These are phyloP conservation scores for Arachnomyces sp. DNA, from an alignment of 2,329 filamentous ascomycete genomes.

Conservation along the genomic window DNA sequence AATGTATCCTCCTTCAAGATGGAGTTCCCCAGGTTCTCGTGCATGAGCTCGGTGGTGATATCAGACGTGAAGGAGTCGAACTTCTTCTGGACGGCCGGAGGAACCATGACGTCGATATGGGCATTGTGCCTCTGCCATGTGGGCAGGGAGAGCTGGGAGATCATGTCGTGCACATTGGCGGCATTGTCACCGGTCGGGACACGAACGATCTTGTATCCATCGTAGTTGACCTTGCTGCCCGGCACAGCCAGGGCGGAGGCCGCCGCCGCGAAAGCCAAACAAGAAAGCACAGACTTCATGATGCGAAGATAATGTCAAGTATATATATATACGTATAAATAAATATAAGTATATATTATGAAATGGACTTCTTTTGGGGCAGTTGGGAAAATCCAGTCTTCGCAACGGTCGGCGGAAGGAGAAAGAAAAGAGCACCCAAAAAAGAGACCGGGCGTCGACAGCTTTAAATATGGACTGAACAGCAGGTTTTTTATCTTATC, in stretches of 20 bases:
- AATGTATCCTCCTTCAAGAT: constrained; percentile 33
- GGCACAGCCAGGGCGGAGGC: constrained; percentile 8
- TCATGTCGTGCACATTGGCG: constrained; percentile 11
- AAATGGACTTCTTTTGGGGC: too few relatives aligned
- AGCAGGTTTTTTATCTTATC: too few relatives aligned
- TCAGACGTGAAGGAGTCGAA: constrained; percentile 30
- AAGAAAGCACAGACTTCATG: too few relatives aligned
- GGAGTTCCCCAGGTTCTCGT: constrained; percentile 37
- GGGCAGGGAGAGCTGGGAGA: constrained; percentile 10
- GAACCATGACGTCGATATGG: constrained; percentile 38
- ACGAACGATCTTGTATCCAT: constrained; percentile 17
- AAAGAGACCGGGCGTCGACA: too few relatives aligned
- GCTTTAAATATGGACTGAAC: too few relatives aligned
- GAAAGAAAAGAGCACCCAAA: too few relatives aligned
- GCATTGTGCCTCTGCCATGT: constrained; percentile 15
- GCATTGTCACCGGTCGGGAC: constrained; percentile 10
- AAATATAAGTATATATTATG: too few relatives aligned
- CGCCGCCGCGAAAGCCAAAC: constrained; percentile 1
- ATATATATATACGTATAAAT: too few relatives aligned
- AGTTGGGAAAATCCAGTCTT: too few relatives aligned
- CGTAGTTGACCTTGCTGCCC: constrained; percentile 8
- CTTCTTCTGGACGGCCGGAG: constrained; percentile 28
- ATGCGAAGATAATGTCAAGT: too few relatives aligned
- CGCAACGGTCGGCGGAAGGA: too few relatives aligned
- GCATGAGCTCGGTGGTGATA: constrained; percentile 31